phyloP scores from a whole-genome alignment of 495 filamentous ascomycete species.

The Penicillium silybi region DNA sequence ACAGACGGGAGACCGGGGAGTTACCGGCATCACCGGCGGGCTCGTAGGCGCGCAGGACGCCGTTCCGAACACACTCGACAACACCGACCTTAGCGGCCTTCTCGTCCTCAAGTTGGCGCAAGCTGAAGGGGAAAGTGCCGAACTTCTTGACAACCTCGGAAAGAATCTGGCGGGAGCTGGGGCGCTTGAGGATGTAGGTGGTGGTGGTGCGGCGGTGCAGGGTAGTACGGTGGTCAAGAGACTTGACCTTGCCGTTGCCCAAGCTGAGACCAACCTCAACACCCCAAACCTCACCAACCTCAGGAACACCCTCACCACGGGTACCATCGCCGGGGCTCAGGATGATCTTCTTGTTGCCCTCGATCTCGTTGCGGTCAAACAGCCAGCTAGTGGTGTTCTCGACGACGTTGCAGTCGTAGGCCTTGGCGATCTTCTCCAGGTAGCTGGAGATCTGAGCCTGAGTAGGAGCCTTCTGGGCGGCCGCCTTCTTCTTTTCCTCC shows the following conservation, averaged over 20 bases:
- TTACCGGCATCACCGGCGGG: constrained; percentile 89
- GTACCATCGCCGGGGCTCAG: constrained; percentile 76
- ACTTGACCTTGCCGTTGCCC: constrained; percentile 92
- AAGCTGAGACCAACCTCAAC: constrained; percentile 91
- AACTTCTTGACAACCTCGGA: constrained; percentile 96
- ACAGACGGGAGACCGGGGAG: constrained; percentile 73
- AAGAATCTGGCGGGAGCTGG: constrained; percentile 81
- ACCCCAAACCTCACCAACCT: constrained; percentile 95
- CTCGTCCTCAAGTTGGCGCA: constrained; percentile 96
- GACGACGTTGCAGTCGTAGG: constrained; percentile 87
- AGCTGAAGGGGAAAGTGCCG: constrained; percentile 93
- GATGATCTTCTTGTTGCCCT: constrained; percentile 97
- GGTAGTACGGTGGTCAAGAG: constrained; percentile 77
- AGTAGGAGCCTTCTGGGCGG: constrained; percentile 70
- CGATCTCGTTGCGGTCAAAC: constrained; percentile 95
- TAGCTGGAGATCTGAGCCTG: constrained; percentile 81
- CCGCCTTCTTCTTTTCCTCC: constrained; percentile 91
- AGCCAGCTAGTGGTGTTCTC: constrained; percentile 97
- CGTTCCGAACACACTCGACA: constrained; percentile 86
- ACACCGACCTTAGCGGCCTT: constrained; percentile 93
- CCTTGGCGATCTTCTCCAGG: constrained; percentile 86
- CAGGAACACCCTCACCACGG: constrained; percentile 87
- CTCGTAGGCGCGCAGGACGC: constrained; percentile 92
- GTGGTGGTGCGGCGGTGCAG: constrained; percentile 88
- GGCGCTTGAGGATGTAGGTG: constrained; percentile 86